Percentiles rank a stretch among this genome's conserved stretches.
Conservation (phyloP, 148 eudicot genomes). For the Hydrangea macrophylla region DNA sequence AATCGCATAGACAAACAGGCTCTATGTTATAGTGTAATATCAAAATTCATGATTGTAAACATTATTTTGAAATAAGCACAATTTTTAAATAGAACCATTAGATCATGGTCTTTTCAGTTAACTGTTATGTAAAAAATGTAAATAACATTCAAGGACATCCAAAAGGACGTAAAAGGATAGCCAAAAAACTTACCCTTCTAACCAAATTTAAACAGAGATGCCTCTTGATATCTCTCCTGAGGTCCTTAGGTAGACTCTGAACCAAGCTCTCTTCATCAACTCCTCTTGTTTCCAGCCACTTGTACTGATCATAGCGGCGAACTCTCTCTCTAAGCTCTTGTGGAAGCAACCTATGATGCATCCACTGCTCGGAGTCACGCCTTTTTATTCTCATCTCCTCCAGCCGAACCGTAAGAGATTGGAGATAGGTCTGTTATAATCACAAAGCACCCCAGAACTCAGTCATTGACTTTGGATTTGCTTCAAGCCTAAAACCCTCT, state of each 20-base stretch:
- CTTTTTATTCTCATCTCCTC: constrained; percentile 46
- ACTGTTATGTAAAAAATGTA: too few species aligned
- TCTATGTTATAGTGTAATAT: too few species aligned
- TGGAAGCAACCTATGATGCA: constrained; percentile 44
- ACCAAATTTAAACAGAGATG: constrained; percentile 44
- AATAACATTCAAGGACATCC: too few species aligned
- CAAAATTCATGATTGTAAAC: too few species aligned
- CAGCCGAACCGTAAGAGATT: constrained; percentile 37
- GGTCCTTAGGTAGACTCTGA: constrained; percentile 35
- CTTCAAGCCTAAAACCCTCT: background rate
- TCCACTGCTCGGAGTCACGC: constrained; percentile 45
- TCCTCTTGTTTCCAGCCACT: constrained; percentile 44
- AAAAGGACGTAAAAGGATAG: background rate
- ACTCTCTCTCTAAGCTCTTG: constrained; percentile 41
- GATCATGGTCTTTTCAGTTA: too few species aligned
- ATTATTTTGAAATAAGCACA: too few species aligned
- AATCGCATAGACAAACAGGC: too few species aligned
- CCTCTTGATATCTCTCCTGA: constrained; percentile 43
- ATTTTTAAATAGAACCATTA: too few species aligned
- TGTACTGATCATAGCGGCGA: constrained; percentile 38
- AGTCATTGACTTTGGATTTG: background rate
- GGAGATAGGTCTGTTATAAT: constrained; percentile 36
- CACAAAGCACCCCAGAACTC: constrained; percentile 9
- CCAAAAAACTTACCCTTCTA: constrained; percentile 26
- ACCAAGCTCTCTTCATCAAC: constrained; percentile 41